A percentile compares a stretch with the other conserved stretches of the same genome.
These are phyloP conservation scores for Jamesozyma lodderae DNA, from an alignment of 805 yeast genomes.

Conservation along the genomic window DNA sequence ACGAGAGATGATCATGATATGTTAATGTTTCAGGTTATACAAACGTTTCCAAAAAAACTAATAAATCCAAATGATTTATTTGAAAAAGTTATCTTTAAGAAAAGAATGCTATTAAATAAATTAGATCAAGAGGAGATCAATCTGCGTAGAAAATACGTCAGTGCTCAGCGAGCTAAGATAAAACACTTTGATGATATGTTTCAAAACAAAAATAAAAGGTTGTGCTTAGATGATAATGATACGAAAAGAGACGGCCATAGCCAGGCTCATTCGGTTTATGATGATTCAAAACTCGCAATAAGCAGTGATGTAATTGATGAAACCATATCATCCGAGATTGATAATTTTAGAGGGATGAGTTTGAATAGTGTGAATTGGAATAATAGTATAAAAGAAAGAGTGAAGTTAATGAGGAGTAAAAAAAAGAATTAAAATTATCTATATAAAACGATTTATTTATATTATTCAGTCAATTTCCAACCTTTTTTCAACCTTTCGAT, in stretches of 20 bases:
- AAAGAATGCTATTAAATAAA: constrained; percentile 59
- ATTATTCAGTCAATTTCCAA: constrained; percentile 31
- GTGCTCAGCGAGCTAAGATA: constrained; percentile 40
- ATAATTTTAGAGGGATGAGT: constrained; percentile 29
- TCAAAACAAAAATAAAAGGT: too few species aligned
- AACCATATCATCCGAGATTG: constrained; percentile 32
- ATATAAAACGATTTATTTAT: constrained; percentile 2
- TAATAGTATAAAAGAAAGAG: constrained; percentile 44
- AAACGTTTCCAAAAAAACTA: constrained; percentile 64
- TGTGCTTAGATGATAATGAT: too few species aligned
- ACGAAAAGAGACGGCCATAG: too few species aligned
- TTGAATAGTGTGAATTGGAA: constrained; percentile 52
- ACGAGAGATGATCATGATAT: constrained; percentile 36
- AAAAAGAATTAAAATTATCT: background rate
- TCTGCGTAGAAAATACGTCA: constrained; percentile 68
- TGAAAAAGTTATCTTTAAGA: constrained; percentile 58
- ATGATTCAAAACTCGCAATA: constrained; percentile 4
- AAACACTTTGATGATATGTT: constrained; percentile 4
- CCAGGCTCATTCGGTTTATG: too few species aligned
- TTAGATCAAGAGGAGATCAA: constrained; percentile 73
- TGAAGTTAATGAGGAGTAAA: constrained; percentile 31
- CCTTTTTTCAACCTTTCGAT: constrained; percentile 32
- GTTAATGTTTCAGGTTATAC: constrained; percentile 75
- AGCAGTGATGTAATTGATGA: constrained; percentile 26
- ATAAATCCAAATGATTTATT: constrained; percentile 61